Conservation (phyloP, 441 rosid genomes). For the Geranium incanum region DNA sequence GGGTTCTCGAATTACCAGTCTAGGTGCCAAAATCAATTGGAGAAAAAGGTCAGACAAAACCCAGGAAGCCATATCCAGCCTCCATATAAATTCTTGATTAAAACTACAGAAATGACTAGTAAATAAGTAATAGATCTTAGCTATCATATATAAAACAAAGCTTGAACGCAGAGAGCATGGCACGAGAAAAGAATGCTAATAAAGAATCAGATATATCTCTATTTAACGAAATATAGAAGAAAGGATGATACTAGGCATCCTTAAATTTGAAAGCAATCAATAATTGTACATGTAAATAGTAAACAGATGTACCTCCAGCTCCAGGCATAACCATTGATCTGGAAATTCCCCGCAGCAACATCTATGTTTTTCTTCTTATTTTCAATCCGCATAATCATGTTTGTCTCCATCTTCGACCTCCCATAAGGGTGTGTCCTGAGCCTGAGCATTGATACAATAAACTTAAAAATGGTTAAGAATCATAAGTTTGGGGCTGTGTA, state of each 20-base stretch:
- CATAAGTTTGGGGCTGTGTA: no score
- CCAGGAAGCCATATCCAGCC: background rate
- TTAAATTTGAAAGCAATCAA: no score
- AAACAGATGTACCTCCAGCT: no score
- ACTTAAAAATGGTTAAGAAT: no score
- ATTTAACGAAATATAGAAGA: constrained; percentile 14
- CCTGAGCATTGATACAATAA: no score
- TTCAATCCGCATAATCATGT: constrained; percentile 27
- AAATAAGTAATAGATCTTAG: background rate
- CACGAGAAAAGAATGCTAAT: background rate
- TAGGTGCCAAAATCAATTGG: background rate
- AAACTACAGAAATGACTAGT: background rate
- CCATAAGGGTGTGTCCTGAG: background rate
- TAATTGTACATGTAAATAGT: no score
- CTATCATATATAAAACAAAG: background rate
- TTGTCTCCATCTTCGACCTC: constrained; percentile 23
- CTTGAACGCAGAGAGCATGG: background rate
- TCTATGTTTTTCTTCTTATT: constrained; percentile 28
- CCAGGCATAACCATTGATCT: no score
- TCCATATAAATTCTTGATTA: background rate
- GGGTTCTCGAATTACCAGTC: background rate
- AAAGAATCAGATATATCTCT: background rate
- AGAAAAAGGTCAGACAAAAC: background rate
- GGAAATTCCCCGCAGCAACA: background rate
- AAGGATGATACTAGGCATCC: no score